phyloP scores from a whole-genome alignment of 441 rosid species.

The Populus hybrid region DNA sequence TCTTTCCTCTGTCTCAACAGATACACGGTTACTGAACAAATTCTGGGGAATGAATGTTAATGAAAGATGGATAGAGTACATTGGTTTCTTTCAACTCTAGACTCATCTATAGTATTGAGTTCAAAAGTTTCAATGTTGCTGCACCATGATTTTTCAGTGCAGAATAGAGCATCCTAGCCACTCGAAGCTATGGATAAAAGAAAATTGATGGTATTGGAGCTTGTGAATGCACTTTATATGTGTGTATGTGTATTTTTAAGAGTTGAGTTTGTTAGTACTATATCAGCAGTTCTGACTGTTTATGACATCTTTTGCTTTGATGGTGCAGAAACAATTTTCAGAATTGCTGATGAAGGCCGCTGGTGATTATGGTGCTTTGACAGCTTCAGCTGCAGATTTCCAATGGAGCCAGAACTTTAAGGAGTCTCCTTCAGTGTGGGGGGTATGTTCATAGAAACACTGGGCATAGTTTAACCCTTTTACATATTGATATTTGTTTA shows the following conservation, averaged over 20 bases:
- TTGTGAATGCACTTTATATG: neutral
- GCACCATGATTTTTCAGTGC: neutral
- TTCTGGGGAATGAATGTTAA: neutral
- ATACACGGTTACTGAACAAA: neutral
- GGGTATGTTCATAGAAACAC: conserved; percentile 48
- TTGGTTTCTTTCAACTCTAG: neutral
- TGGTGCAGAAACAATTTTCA: conserved; percentile 87
- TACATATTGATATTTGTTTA: neutral
- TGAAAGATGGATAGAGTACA: neutral
- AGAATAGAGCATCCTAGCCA: neutral
- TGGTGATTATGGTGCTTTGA: conserved; percentile 90
- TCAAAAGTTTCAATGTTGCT: neutral
- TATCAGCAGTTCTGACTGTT: neutral
- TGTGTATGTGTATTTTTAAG: neutral
- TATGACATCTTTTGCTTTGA: conserved; percentile 2
- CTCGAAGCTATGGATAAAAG: neutral
- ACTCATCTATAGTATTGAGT: neutral
- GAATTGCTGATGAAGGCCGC: conserved; percentile 96
- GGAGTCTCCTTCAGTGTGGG: conserved; percentile 97
- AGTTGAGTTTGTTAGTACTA: neutral
- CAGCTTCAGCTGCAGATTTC: conserved; percentile 87
- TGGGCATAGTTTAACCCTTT: conserved; percentile 6
- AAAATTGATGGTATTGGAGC: neutral
- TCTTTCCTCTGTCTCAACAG: neutral
- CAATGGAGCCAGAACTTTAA: conserved; percentile 97